These are phyloP conservation scores for Diaporthe sp. DNA, from an alignment of 2,329 filamentous ascomycete species.

Conservation along the genomic window DNA sequence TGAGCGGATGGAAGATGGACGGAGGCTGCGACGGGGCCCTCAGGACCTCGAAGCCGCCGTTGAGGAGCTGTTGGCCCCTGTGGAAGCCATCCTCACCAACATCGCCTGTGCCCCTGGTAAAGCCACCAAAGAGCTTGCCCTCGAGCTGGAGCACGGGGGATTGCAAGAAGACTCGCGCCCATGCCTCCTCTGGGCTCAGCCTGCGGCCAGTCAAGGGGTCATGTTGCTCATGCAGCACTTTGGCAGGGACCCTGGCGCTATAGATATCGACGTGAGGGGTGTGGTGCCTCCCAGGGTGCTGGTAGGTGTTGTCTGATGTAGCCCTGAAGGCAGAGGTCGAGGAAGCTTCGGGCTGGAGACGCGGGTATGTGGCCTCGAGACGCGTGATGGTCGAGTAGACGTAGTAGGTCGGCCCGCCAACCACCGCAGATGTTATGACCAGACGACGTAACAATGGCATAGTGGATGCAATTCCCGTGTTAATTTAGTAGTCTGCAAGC, in stretches of 20 bases:
- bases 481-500: not conserved
- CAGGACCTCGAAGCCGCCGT: conserved; percentile 29
- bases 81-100: conserved; percentile 13
- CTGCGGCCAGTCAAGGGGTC: conserved; percentile 1
- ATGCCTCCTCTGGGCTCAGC: conserved; percentile 32
- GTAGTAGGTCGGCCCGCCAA: conserved; percentile 32
- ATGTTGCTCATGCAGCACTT: not conserved
- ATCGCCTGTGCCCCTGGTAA: conserved; percentile 9
- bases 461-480: not conserved
- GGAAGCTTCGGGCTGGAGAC: conserved; percentile 29
- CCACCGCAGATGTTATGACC: conserved; percentile 16
- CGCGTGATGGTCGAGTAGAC: conserved; percentile 8
- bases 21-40: conserved; percentile 16
- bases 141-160: conserved; percentile 35
- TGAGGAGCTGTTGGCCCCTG: conserved; percentile 19
- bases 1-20: conserved; percentile 17
- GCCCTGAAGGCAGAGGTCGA: conserved; percentile 15
- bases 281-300: not conserved
- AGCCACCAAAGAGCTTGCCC: conserved; percentile 27
- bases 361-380: conserved; percentile 31
- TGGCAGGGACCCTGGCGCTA: conserved; percentile 21
- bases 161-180: conserved; percentile 29
- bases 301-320: conserved; percentile 1
- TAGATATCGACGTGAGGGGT: conserved; percentile 34
- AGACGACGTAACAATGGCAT: conserved; percentile 28